A percentile compares a stretch with the other conserved stretches of the same genome.
Conservation (phyloP, 129 eudicot genomes). For the Artemisia tridentata region DNA sequence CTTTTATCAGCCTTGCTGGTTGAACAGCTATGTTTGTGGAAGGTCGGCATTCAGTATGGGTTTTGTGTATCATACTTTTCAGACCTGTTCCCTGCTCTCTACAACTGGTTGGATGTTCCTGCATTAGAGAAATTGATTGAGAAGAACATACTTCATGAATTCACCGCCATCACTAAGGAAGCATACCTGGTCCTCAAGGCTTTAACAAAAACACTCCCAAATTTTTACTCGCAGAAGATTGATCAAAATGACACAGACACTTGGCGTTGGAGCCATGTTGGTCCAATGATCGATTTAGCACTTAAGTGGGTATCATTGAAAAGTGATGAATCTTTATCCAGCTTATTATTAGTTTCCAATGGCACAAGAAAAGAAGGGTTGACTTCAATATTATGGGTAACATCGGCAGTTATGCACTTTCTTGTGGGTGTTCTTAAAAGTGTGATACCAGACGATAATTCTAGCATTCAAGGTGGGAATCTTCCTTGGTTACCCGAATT, state of each 20-base stretch:
- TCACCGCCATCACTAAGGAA: conserved; percentile 60
- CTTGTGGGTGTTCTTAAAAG: conserved; percentile 60
- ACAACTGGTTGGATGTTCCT: conserved; percentile 76
- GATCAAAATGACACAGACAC: conserved; percentile 33
- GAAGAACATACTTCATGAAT: conserved; percentile 54
- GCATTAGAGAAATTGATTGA: conserved; percentile 49
- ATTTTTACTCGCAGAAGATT: conserved; percentile 41
- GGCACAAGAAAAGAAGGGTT: conserved; percentile 20
- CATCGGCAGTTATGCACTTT: conserved; percentile 69
- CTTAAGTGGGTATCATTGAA: conserved; percentile 58
- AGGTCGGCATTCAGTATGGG: conserved; percentile 71
- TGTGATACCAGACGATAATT: conserved; percentile 59
- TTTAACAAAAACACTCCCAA: conserved; percentile 69
- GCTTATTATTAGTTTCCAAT: conserved; percentile 26
- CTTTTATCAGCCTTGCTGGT: conserved; percentile 63
- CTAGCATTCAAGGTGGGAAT: conserved; percentile 33
- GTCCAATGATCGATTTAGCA: conserved; percentile 75
- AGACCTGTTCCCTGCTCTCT: conserved; percentile 69
- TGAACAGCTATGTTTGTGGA: conserved; percentile 85
- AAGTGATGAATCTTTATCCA: conserved; percentile 44
- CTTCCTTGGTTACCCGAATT: conserved; percentile 75
- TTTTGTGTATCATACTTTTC: conserved; percentile 54
- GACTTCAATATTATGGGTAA: conserved; percentile 66
- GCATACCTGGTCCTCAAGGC: conserved; percentile 65
- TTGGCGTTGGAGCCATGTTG: conserved; percentile 76